Percentiles rank a stretch among this genome's conserved stretches.
Evolutionary conservation across 805 yeast genomes (phyloP).

Genomic region (Metschnikowia kofuensis): DNA sequence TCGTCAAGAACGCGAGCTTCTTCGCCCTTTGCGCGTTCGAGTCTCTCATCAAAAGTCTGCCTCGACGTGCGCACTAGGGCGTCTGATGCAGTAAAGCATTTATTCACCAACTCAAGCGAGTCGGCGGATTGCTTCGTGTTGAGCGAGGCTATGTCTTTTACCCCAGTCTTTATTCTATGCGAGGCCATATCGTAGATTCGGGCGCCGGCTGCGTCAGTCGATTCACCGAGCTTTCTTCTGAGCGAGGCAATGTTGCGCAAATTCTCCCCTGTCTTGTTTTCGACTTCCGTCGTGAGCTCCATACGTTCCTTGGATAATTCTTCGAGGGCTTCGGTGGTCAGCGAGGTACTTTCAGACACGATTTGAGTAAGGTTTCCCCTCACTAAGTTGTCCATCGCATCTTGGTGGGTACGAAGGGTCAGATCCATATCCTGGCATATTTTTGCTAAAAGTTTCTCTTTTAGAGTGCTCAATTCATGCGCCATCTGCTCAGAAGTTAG

Average conservation of each 20-base stretch:
- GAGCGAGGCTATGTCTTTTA: not conserved
- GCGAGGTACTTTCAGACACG: not conserved
- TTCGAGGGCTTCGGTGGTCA: not conserved
- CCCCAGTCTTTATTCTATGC: not conserved
- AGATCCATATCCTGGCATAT: not conserved
- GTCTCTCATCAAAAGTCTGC: slow-evolving; percentile 1
- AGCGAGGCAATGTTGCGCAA: not conserved
- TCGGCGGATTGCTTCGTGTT: not conserved
- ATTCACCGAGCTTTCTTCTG: not conserved
- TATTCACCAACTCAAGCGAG: not conserved
- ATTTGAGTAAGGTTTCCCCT: not conserved
- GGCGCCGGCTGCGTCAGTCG: slow-evolving; percentile 5
- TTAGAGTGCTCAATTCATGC: not conserved
- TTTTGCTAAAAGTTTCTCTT: not conserved
- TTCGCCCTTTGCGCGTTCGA: not conserved
- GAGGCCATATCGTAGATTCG: not conserved
- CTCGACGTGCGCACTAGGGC: not conserved
- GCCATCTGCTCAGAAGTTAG: not conserved
- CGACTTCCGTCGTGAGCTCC: not conserved
- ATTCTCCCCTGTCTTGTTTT: not conserved
- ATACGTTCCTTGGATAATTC: not conserved
- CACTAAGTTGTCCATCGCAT: not conserved
- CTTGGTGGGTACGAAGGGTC: not conserved
- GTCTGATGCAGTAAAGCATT: not conserved
- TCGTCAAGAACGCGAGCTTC: not conserved